Conservation (phyloP, 371 early-diverging fungal species). For the Catenaria anguillulae region DNA sequence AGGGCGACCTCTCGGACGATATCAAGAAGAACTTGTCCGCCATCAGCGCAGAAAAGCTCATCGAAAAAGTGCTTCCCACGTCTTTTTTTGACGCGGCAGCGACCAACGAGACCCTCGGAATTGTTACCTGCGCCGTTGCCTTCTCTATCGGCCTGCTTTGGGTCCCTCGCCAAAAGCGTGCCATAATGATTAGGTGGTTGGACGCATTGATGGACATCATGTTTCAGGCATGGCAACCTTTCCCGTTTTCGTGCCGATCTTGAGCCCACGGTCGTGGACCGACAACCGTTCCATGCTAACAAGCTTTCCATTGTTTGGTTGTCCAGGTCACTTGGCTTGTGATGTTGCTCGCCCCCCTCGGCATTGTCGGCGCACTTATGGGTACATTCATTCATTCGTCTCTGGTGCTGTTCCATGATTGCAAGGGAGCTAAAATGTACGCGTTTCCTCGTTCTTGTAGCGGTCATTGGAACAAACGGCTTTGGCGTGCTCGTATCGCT, state of each 20-base stretch:
- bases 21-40: constrained; percentile 29
- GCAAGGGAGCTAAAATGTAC: no score
- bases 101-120: constrained; percentile 39
- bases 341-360: constrained; percentile 63
- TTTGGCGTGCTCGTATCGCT: constrained; percentile 41
- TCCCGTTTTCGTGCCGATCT: constrained; percentile 19
- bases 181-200: constrained; percentile 39
- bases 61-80: constrained; percentile 38
- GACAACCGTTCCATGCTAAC: constrained; percentile 10
- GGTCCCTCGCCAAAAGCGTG: constrained; percentile 23
- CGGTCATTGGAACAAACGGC: constrained; percentile 51
- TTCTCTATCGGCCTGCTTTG: constrained; percentile 49
- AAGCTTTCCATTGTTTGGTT: no score
- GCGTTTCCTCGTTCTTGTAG: no score
- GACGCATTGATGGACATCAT: constrained; percentile 43
- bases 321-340: constrained; percentile 23
- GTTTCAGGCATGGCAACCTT: no score
- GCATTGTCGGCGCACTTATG: constrained; percentile 43
- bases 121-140: constrained; percentile 53
- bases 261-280: background rate
- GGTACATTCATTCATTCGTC: no score
- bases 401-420: no score
- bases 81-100: constrained; percentile 37
- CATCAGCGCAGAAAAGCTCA: constrained; percentile 18
- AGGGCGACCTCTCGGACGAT: constrained; percentile 15